Conservation (phyloP, 768 basidiomycete genomes). For the Cytidiella melzeri region DNA sequence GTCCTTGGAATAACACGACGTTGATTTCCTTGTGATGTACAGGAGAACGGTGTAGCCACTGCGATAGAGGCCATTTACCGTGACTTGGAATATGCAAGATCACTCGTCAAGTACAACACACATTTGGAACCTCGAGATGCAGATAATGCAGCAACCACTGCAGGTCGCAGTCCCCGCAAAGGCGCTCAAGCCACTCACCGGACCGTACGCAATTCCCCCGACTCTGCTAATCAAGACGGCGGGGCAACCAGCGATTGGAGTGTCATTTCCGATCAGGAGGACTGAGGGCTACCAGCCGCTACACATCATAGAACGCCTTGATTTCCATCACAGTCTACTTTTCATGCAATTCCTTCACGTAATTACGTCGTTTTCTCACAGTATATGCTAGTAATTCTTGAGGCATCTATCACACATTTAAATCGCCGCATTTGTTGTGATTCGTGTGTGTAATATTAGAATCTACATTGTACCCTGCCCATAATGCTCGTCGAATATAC, state of each 20-base stretch:
- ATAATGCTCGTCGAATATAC: constrained; percentile 64
- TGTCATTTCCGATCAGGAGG: constrained; percentile 75
- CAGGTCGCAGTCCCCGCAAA: constrained; percentile 15
- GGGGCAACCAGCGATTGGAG: constrained; percentile 81
- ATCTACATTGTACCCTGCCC: constrained; percentile 7
- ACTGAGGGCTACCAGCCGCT: constrained; percentile 30
- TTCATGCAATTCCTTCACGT: too few relatives aligned
- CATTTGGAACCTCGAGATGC: constrained; percentile 20
- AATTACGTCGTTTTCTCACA: too few relatives aligned
- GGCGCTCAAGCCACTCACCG: constrained; percentile 12
- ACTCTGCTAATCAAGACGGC: constrained; percentile 40
- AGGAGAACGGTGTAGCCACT: constrained; percentile 93
- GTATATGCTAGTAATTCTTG: neutral
- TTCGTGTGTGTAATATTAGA: neutral
- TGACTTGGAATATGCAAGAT: constrained; percentile 90
- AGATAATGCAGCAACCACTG: constrained; percentile 32
- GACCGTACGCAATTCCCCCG: constrained; percentile 19
- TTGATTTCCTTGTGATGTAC: constrained; percentile 2
- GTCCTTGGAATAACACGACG: neutral
- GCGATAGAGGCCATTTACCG: constrained; percentile 96
- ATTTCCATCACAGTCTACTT: neutral
- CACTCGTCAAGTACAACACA: constrained; percentile 62
- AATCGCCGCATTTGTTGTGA: neutral
- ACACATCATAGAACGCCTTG: constrained; percentile 35
- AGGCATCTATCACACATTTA: neutral